phyloP scores from a whole-genome alignment of 495 filamentous ascomycete species.

The Opeltia flavorubescens region DNA sequence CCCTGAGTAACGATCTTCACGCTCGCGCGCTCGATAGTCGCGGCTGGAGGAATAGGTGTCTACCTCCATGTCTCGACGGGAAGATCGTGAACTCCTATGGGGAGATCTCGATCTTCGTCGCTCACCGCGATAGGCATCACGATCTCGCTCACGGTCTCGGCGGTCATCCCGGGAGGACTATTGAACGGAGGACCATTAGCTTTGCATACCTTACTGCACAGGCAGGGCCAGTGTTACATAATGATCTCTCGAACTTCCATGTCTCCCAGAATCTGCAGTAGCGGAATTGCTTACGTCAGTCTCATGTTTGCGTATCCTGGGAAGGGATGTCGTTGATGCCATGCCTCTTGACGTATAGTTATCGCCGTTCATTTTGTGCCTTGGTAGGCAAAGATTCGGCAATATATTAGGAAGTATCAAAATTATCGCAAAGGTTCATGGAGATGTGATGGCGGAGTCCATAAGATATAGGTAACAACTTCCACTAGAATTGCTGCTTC shows the following conservation, averaged over 20 bases:
- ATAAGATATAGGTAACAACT: no score
- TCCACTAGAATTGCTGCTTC: no score
- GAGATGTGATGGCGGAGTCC: no score
- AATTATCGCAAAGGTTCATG: no score
- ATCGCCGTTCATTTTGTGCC: slow-evolving; percentile 69
- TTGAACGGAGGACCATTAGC: neutral
- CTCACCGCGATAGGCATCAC: slow-evolving; percentile 34
- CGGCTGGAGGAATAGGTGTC: slow-evolving; percentile 85
- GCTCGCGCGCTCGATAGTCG: slow-evolving; percentile 79
- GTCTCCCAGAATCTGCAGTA: slow-evolving; percentile 47
- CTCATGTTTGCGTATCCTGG: slow-evolving; percentile 20
- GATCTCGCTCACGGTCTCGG: slow-evolving; percentile 37
- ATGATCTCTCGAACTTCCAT: slow-evolving; percentile 56
- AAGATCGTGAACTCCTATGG: slow-evolving; percentile 42
- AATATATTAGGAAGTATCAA: neutral
- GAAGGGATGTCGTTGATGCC: slow-evolving; percentile 19
- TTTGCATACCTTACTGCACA: slow-evolving; percentile 14
- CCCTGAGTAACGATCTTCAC: slow-evolving; percentile 71
- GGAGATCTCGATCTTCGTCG: slow-evolving; percentile 66
- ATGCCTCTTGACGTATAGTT: slow-evolving; percentile 69
- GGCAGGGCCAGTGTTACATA: slow-evolving; percentile 36
- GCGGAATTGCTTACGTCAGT: slow-evolving; percentile 19
- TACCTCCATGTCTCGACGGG: slow-evolving; percentile 38
- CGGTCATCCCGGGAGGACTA: slow-evolving; percentile 34
- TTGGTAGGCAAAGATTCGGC: no score